Evolutionary conservation across 352 stramenopile species (phyloP).

Genomic region (Globisporangium acanthophoron): DNA sequence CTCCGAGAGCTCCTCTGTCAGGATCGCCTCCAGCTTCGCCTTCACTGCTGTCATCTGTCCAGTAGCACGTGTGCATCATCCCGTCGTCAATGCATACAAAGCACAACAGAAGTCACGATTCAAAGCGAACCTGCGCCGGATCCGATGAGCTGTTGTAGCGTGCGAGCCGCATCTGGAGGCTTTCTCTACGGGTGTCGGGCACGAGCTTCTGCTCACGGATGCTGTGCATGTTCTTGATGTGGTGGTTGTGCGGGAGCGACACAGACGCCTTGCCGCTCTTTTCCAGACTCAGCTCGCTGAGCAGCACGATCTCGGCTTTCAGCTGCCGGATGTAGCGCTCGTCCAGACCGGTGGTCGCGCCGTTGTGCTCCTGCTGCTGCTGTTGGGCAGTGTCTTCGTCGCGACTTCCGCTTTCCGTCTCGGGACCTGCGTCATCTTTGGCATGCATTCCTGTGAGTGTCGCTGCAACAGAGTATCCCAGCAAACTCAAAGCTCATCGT

Average conservation of each 20-base stretch:
- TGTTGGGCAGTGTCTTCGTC: not conserved
- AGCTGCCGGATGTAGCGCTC: slow-evolving; percentile 51
- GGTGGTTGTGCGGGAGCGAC: slow-evolving; percentile 13
- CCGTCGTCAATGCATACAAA: not conserved
- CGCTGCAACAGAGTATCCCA: too few relatives aligned
- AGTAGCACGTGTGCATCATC: not conserved
- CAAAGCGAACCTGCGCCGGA: slow-evolving; percentile 24
- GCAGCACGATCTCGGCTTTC: slow-evolving; percentile 45
- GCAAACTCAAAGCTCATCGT: not conserved
- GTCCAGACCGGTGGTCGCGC: slow-evolving; percentile 10
- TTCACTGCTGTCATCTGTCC: slow-evolving; percentile 26
- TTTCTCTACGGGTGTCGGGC: slow-evolving; percentile 6
- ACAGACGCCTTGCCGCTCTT: slow-evolving; percentile 1
- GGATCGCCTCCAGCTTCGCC: slow-evolving; percentile 24
- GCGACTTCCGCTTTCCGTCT: slow-evolving; percentile 6
- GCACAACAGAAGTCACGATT: not conserved
- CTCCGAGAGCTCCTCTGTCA: slow-evolving; percentile 18
- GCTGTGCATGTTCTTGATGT: slow-evolving; percentile 57
- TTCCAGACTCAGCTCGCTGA: slow-evolving; percentile 21
- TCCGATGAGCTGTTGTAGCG: slow-evolving; percentile 51
- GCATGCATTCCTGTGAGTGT: not conserved
- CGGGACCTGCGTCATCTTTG: slow-evolving; percentile 1
- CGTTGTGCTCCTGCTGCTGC: too few relatives aligned
- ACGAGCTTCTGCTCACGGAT: slow-evolving; percentile 36
- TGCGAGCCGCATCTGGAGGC: slow-evolving; percentile 24